These are phyloP conservation scores for Spathaspora hagerdaliae DNA, from an alignment of 805 yeast species.

Conservation along the genomic window DNA sequence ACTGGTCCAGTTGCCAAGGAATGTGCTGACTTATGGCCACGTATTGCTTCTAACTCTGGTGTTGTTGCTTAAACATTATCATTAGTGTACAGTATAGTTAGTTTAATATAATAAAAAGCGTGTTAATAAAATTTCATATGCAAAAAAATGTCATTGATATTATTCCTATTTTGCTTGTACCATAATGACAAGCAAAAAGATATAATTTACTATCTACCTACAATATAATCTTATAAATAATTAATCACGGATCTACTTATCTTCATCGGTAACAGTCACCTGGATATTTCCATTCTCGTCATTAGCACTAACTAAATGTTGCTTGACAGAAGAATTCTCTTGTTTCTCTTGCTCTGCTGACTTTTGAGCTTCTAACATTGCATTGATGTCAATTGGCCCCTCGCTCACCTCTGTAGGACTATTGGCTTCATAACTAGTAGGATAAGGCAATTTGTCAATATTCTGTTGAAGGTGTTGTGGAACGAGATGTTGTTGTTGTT, in stretches of 20 bases:
- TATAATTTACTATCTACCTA: too few relatives aligned
- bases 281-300: constrained; percentile 4
- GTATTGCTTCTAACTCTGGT: constrained; percentile 99
- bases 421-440: background rate
- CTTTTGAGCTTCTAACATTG: too few relatives aligned
- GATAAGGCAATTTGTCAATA: constrained; percentile 1
- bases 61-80: constrained; percentile 80
- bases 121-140: background rate
- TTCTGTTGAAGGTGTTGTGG: constrained; percentile 10
- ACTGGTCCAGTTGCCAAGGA: constrained; percentile 99
- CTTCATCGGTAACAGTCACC: constrained; percentile 9
- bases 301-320: constrained; percentile 2
- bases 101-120: background rate
- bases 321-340: too few relatives aligned
- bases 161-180: too few relatives aligned
- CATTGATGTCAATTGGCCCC: background rate
- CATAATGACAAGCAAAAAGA: too few relatives aligned
- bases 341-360: too few relatives aligned
- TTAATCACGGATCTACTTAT: constrained; percentile 7
- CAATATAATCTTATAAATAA: too few relatives aligned
- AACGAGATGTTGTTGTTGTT: constrained; percentile 5
- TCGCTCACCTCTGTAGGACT: background rate
- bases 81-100: constrained; percentile 9
- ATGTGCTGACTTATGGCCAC: constrained; percentile 99
- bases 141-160: constrained; percentile 4